Conservation (phyloP, 148 eudicot genomes). For the Heliamphora exappendiculata region DNA sequence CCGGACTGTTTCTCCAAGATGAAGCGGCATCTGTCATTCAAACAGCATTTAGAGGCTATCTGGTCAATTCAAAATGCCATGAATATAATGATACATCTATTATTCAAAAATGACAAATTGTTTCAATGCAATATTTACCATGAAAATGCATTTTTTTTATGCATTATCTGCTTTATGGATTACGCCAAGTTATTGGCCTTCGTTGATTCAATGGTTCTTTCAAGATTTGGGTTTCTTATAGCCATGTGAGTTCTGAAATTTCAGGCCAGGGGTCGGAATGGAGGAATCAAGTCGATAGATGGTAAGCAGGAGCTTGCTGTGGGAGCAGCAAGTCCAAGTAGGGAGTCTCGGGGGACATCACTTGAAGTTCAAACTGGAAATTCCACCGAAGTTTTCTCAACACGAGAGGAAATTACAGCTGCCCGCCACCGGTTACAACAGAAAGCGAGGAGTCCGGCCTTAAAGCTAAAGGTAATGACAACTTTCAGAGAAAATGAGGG, state of each 20-base stretch:
- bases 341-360: conserved; percentile 61
- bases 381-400: conserved; percentile 38
- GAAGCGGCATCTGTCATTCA: conserved; percentile 2
- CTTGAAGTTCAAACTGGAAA: conserved; percentile 71
- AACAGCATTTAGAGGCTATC: neutral
- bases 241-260: conserved; percentile 3
- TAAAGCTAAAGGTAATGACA: conserved; percentile 51
- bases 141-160: no score
- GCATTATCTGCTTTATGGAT: neutral
- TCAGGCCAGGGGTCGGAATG: conserved; percentile 38
- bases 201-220: no score
- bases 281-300: conserved; percentile 12
- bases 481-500: neutral
- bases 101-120: no score
- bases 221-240: neutral
- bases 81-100: neutral
- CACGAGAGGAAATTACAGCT: conserved; percentile 29
- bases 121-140: no score
- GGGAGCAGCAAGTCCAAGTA: conserved; percentile 35
- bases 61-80: conserved; percentile 13
- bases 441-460: conserved; percentile 28
- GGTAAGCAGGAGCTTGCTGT: conserved; percentile 16
- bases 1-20: neutral
- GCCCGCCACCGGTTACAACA: conserved; percentile 28
- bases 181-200: no score